These are phyloP conservation scores for Lepidium campestre DNA, from an alignment of 441 rosid species.

Conservation along the genomic window DNA sequence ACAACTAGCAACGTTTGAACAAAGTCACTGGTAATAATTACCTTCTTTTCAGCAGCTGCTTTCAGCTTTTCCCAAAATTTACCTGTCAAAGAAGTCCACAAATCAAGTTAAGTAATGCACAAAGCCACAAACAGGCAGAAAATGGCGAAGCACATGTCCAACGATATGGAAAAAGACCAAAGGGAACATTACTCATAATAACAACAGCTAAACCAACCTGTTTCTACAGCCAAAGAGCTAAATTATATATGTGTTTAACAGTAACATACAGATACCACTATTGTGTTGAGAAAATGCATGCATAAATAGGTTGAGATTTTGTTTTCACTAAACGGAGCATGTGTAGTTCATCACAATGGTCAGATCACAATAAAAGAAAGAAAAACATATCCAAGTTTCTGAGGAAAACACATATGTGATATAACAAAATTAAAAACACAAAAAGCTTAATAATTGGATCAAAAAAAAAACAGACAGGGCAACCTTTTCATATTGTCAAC, in stretches of 20 bases:
- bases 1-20: background rate
- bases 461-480: background rate
- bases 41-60: constrained; percentile 58
- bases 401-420: background rate
- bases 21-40: constrained; percentile 13
- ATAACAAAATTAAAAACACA: constrained; percentile 1
- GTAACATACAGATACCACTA: background rate
- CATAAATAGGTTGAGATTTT: background rate
- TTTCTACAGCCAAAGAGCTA: background rate
- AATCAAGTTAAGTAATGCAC: background rate
- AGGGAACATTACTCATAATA: background rate
- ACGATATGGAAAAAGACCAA: background rate
- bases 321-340: background rate
- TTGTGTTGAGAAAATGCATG: background rate
- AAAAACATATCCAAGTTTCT: background rate
- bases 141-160: background rate
- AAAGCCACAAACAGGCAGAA: background rate
- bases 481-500: background rate
- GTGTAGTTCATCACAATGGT: background rate
- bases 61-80: constrained; percentile 77
- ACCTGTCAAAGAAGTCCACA: constrained; percentile 35
- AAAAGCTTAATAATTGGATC: background rate
- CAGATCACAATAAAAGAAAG: background rate
- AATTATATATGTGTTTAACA: background rate
- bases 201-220: background rate